Evolutionary conservation across 2,329 filamentous ascomycete genomes (phyloP).

Genomic region (Aspergillus ochraceus): DNA sequence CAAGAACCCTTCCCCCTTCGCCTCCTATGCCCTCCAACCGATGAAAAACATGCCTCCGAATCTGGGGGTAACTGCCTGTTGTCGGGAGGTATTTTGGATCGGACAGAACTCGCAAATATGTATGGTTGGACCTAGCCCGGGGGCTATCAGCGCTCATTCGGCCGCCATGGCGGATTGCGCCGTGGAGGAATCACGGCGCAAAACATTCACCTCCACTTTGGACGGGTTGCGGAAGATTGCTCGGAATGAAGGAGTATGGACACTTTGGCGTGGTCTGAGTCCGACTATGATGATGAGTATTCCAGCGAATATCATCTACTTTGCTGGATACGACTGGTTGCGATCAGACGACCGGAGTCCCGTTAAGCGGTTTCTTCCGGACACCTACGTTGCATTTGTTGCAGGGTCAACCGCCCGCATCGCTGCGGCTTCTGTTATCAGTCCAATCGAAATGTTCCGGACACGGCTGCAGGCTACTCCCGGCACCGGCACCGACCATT

Average conservation of each 20-base stretch:
- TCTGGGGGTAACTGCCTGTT: slow-evolving; percentile 90
- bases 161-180: slow-evolving; percentile 68
- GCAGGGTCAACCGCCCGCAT: slow-evolving; percentile 78
- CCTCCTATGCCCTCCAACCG: slow-evolving; percentile 48
- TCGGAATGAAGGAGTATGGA: slow-evolving; percentile 81
- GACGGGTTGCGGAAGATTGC: slow-evolving; percentile 94
- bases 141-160: slow-evolving; percentile 42
- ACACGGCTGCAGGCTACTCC: slow-evolving; percentile 85
- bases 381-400: slow-evolving; percentile 74
- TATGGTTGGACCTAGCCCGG: slow-evolving; percentile 57
- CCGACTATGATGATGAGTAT: slow-evolving; percentile 93
- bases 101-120: slow-evolving; percentile 82
- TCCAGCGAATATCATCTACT: slow-evolving; percentile 96
- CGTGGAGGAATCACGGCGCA: slow-evolving; percentile 80
- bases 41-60: slow-evolving; percentile 75
- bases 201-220: slow-evolving; percentile 84
- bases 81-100: slow-evolving; percentile 94
- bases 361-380: slow-evolving; percentile 61
- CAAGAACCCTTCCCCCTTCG: slow-evolving; percentile 57
- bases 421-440: slow-evolving; percentile 77
- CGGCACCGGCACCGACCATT: slow-evolving; percentile 60
- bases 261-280: slow-evolving; percentile 90
- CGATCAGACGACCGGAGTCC: slow-evolving; percentile 73
- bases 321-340: slow-evolving; percentile 96
- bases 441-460: slow-evolving; percentile 89